These are phyloP conservation scores for Candida schatavii DNA, from an alignment of 805 yeast species.

Conservation along the genomic window DNA sequence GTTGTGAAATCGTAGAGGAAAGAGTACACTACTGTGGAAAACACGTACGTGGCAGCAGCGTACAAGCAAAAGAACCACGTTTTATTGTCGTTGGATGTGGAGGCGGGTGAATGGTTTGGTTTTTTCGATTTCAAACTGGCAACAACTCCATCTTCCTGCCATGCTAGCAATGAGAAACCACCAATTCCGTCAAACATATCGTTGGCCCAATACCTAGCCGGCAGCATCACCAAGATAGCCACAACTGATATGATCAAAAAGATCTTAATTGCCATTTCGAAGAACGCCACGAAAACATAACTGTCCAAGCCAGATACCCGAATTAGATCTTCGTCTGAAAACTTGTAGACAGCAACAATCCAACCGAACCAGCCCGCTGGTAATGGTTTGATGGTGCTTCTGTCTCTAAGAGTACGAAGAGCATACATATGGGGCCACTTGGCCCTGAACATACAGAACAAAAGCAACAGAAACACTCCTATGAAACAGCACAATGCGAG, in stretches of 20 bases:
- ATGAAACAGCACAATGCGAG: slow-evolving; percentile 45
- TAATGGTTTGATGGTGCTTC: slow-evolving; percentile 36
- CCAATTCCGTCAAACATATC: not conserved
- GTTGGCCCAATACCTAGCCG: slow-evolving; percentile 22
- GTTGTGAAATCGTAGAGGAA: slow-evolving; percentile 47
- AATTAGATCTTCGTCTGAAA: slow-evolving; percentile 73
- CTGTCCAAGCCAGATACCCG: slow-evolving; percentile 93
- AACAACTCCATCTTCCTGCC: slow-evolving; percentile 1
- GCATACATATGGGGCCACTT: slow-evolving; percentile 59
- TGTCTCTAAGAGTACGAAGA: slow-evolving; percentile 47
- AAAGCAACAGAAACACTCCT: slow-evolving; percentile 45
- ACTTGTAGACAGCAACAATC: slow-evolving; percentile 60
- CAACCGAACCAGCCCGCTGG: slow-evolving; percentile 67
- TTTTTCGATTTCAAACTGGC: not conserved
- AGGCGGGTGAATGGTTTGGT: slow-evolving; percentile 5
- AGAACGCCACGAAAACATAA: slow-evolving; percentile 46
- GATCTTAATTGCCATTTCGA: slow-evolving; percentile 69
- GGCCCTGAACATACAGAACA: slow-evolving; percentile 51
- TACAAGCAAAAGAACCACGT: slow-evolving; percentile 46
- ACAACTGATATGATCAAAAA: slow-evolving; percentile 62
- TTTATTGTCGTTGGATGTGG: not conserved
- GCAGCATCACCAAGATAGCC: slow-evolving; percentile 41
- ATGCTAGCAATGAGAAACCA: not conserved
- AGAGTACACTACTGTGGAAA: slow-evolving; percentile 46
- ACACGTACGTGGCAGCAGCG: slow-evolving; percentile 54